Conservation (phyloP, 805 yeast genomes). For the Candida arabinofermentans region DNA sequence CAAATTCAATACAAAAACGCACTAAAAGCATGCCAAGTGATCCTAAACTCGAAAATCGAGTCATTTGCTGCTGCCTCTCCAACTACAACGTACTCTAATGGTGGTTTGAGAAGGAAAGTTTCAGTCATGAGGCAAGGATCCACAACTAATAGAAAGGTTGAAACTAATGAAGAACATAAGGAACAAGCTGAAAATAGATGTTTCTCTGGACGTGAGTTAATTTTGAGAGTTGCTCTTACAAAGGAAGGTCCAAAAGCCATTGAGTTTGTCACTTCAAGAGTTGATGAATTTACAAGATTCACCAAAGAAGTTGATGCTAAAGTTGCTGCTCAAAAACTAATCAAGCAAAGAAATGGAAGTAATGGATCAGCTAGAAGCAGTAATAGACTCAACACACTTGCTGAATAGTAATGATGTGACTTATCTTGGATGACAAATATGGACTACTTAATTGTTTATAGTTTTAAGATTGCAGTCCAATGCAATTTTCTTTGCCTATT, state of each 20-base stretch:
- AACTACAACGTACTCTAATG: not conserved
- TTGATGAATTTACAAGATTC: slow-evolving; percentile 8
- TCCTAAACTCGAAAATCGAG: not conserved
- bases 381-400: too few relatives aligned
- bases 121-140: slow-evolving; percentile 19
- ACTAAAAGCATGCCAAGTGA: slow-evolving; percentile 4
- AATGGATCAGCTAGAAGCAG: not conserved
- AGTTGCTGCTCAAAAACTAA: slow-evolving; percentile 9
- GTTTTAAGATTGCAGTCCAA: too few relatives aligned
- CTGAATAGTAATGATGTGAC: too few relatives aligned
- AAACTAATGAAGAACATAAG: slow-evolving; percentile 5
- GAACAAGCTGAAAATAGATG: slow-evolving; percentile 2
- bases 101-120: slow-evolving; percentile 4
- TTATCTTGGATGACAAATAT: too few relatives aligned
- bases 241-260: slow-evolving; percentile 9
- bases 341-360: slow-evolving; percentile 2
- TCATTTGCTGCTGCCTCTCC: not conserved
- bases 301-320: slow-evolving; percentile 6
- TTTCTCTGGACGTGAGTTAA: slow-evolving; percentile 10
- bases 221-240: slow-evolving; percentile 17
- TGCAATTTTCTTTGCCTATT: too few relatives aligned
- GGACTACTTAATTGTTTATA: too few relatives aligned
- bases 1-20: slow-evolving; percentile 10
- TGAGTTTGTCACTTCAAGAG: slow-evolving; percentile 8
- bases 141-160: slow-evolving; percentile 4